Evolutionary conservation across 192 early-diverging fungal genomes (phyloP), one percentile per base, ranked within the genome.

Genomic region (Coemansia sp.): DNA sequence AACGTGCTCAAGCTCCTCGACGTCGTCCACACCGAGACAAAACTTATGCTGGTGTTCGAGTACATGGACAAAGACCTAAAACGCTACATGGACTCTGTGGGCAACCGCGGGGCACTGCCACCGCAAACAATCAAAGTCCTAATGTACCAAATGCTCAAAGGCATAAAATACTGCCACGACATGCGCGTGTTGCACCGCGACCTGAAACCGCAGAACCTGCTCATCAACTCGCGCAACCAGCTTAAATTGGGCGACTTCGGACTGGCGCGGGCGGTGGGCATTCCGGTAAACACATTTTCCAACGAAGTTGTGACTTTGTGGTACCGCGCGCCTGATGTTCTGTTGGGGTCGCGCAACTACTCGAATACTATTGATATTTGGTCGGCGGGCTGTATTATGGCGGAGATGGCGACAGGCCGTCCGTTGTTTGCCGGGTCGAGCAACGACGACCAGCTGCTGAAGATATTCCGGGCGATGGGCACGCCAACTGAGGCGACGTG

Each of bases 261-360:
- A n/a, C 79, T 93, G 32, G 90, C 90, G 11, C 84, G 90, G 63
- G 88, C 89, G 6, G 89, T 90, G 75, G 92, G 92, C 18, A 90
- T 93, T 61, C 91, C 92, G 12, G 90, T 93, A 59, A 90, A 94
- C 72, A 95, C 95, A 23, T 98, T 95, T 68, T 95, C 94, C 20
- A 95, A 97, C 77, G 96, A 98, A 76, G 96, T 98, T 19, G 96
- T 98, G 29, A 98, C 96, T 11, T 85, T 98, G 38, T 98, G 96
- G 96, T 98, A 98, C 69, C 87, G 96, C 50, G 92, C 95, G 14
- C 95, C 94, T 1, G 95, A 98, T 76, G 93, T 98, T n/a, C 84
- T 98, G 12, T 84, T 98, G 32, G 96, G 96, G 13, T 97, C 94
- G 45, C 86, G 93, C 58, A 92, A 89, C 69, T 98, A 98, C 81